phyloP scores from a whole-genome alignment of 2,329 filamentous ascomycete species.

The Phialemoniopsis sp. region DNA sequence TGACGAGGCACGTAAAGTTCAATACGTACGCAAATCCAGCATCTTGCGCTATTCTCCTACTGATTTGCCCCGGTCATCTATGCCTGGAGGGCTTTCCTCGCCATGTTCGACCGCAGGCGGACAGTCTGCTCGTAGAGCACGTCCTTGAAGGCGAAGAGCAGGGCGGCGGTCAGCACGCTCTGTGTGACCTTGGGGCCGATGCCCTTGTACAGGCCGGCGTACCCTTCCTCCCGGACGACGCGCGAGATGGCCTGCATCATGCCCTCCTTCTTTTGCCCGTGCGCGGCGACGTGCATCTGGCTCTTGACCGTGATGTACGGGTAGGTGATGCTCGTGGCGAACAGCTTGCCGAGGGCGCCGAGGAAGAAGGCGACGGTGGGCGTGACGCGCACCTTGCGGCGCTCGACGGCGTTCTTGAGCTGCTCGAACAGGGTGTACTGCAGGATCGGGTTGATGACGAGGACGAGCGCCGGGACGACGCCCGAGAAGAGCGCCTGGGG shows the following conservation, averaged over 20 bases:
- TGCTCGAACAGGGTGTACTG: conserved; percentile 99
- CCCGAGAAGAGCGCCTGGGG: conserved; percentile 83
- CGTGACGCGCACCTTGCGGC: conserved; percentile 60
- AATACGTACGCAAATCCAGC: too few relatives aligned
- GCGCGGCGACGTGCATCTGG: conserved; percentile 86
- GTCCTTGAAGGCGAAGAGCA: conserved; percentile 98
- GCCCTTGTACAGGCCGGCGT: conserved; percentile 85
- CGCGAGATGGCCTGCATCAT: conserved; percentile 73
- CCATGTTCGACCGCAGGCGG: conserved; percentile 49
- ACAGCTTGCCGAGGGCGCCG: conserved; percentile 88
- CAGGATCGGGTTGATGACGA: conserved; percentile 97
- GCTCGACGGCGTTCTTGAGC: conserved; percentile 88
- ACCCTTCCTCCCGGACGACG: conserved; percentile 88
- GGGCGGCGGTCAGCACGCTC: conserved; percentile 92
- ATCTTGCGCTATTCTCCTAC: too few relatives aligned
- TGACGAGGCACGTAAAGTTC: too few relatives aligned
- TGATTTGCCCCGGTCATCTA: conserved; percentile 11
- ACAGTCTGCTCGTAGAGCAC: conserved; percentile 83
- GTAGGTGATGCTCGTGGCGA: conserved; percentile 92
- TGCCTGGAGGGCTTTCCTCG: conserved; percentile 31
- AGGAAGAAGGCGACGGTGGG: conserved; percentile 86
- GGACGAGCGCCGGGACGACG: conserved; percentile 84
- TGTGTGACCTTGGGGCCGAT: conserved; percentile 96
- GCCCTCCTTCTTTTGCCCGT: conserved; percentile 67
- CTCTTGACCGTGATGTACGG: conserved; percentile 99